Conservation (phyloP, 2,329 filamentous ascomycete genomes). For the Lecanicillium sp. region DNA sequence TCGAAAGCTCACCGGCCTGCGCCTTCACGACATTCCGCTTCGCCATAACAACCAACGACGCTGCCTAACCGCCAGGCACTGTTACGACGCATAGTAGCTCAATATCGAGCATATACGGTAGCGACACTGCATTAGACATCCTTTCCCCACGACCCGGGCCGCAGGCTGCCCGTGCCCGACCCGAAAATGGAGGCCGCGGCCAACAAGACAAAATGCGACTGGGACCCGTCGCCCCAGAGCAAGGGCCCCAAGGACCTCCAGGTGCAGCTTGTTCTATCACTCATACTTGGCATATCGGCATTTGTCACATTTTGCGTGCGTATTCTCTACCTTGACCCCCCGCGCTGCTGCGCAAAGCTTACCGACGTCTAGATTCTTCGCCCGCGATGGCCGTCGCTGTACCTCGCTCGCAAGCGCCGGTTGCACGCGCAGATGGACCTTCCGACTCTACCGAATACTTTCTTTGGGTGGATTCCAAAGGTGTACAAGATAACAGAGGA, state of each 20-base stretch:
- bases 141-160: no score
- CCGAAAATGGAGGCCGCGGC: no score
- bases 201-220: conserved; percentile 1
- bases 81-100: no score
- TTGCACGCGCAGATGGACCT: conserved; percentile 52
- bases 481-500: conserved; percentile 81
- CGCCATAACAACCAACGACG: no score
- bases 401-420: conserved; percentile 78
- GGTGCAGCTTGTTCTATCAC: conserved; percentile 66
- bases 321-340: conserved; percentile 11
- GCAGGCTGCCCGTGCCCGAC: no score
- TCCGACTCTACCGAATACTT: conserved; percentile 71
- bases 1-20: neutral
- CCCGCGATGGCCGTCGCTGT: conserved; percentile 85
- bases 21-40: no score
- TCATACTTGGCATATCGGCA: conserved; percentile 60
- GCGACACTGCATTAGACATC: no score
- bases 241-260: conserved; percentile 34
- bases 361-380: conserved; percentile 57
- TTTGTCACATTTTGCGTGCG: conserved; percentile 71
- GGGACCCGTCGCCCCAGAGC: neutral
- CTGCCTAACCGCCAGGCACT: no score
- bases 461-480: conserved; percentile 89
- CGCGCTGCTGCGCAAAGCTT: neutral
- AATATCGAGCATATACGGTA: no score